These are phyloP conservation scores for Vitis cinerea DNA, from an alignment of 164 flowering plant genomes.

Conservation along the genomic window DNA sequence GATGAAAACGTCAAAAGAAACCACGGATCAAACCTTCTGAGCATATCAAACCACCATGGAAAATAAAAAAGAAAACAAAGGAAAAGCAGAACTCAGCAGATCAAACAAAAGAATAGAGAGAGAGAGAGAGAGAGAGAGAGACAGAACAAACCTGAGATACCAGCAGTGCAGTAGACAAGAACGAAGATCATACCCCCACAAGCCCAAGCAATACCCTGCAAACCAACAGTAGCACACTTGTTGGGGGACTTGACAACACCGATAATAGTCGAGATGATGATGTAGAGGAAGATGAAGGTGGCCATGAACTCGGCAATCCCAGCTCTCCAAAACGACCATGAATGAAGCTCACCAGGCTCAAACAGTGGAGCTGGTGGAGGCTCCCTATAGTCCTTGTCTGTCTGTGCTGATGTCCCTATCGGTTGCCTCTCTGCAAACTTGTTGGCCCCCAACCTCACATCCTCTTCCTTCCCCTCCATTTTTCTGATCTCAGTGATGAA, in stretches of 20 bases:
- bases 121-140: neutral
- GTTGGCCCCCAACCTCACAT: slow-evolving; percentile 63
- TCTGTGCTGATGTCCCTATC: slow-evolving; percentile 56
- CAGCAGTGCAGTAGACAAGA: slow-evolving; percentile 71
- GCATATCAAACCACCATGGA: no score
- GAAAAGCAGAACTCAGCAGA: no score
- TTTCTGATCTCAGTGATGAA: neutral
- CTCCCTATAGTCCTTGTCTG: slow-evolving; percentile 62
- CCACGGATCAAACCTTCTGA: no score
- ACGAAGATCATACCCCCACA: slow-evolving; percentile 73
- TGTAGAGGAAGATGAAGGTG: slow-evolving; percentile 61
- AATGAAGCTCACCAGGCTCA: slow-evolving; percentile 50
- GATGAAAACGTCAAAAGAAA: no score
- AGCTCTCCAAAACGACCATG: slow-evolving; percentile 68
- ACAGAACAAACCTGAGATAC: slow-evolving; percentile 53
- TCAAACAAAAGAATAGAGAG: neutral
- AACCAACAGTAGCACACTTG: slow-evolving; percentile 57
- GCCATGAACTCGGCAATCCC: slow-evolving; percentile 65
- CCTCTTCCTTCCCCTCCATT: slow-evolving; percentile 60
- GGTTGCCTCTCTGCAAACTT: slow-evolving; percentile 63
- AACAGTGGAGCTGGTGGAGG: slow-evolving; percentile 58
- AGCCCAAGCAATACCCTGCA: slow-evolving; percentile 72
- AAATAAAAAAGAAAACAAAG: no score
- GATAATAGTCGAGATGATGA: slow-evolving; percentile 61
- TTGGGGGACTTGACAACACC: slow-evolving; percentile 34